A percentile compares a stretch with the other conserved stretches of the same genome.
phyloP scores from a whole-genome alignment of 352 stramenopile genomes.

The Phytopythium kandeliae region DNA sequence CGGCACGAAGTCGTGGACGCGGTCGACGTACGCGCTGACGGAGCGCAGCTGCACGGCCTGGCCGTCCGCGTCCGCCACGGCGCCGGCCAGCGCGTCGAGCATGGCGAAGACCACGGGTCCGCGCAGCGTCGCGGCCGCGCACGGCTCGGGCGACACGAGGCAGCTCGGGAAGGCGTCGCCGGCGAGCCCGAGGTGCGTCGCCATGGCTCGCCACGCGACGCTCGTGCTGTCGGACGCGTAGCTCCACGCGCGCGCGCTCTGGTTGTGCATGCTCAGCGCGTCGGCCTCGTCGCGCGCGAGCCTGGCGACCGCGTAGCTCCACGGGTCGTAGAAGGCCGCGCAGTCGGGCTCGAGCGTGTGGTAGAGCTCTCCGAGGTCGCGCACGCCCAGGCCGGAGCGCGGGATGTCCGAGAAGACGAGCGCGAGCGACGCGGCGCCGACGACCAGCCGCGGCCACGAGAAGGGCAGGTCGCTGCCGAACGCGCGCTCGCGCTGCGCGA shows the following conservation, averaged over 20 bases:
- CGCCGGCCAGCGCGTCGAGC: conserved; percentile 26
- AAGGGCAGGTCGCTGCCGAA: conserved; percentile 22
- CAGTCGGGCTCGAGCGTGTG: conserved; percentile 22
- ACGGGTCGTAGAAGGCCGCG: conserved; percentile 19
- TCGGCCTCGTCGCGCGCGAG: conserved; percentile 8
- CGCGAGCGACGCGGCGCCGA: conserved; percentile 18
- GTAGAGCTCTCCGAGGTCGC: conserved; percentile 9
- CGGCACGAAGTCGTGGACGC: conserved; percentile 31
- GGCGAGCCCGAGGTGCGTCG: conserved; percentile 7
- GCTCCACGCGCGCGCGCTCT: conserved; percentile 17
- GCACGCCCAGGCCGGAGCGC: conserved; percentile 23
- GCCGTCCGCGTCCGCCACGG: background rate
- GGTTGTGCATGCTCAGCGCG: conserved; percentile 5
- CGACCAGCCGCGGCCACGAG: conserved; percentile 16
- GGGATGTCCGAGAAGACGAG: conserved; percentile 28
- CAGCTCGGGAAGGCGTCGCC: conserved; percentile 19
- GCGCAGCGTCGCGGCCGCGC: conserved; percentile 5
- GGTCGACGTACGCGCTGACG: conserved; percentile 26
- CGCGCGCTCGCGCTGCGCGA: background rate
- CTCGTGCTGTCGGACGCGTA: conserved; percentile 38
- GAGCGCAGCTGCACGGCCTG: conserved; percentile 10
- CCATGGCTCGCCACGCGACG: conserved; percentile 21
- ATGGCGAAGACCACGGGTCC: conserved; percentile 18
- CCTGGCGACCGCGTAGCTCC: conserved; percentile 20
- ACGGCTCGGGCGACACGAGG: conserved; percentile 20